phyloP scores from a whole-genome alignment of 805 yeast genomes.

The Phaffomyces antillensis region DNA sequence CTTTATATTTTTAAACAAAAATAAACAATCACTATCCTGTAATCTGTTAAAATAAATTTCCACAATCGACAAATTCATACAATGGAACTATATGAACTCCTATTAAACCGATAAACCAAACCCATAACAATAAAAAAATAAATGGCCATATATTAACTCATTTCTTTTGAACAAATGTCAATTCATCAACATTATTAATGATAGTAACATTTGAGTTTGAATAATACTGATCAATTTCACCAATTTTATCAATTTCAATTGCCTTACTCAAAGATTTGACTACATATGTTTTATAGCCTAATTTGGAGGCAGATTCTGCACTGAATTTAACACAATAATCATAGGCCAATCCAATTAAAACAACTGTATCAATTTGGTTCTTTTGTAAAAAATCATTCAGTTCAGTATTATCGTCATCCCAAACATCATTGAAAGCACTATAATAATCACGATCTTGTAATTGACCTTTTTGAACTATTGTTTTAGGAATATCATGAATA shows the following conservation, averaged over 20 bases:
- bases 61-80: no score
- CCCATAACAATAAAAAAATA: not conserved
- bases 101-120: not conserved
- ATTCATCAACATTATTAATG: slow-evolving; percentile 12
- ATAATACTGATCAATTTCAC: slow-evolving; percentile 30
- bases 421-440: slow-evolving; percentile 77
- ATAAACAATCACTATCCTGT: no score
- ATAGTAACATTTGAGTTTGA: slow-evolving; percentile 27
- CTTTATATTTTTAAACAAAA: not conserved
- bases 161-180: slow-evolving; percentile 1
- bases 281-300: slow-evolving; percentile 62
- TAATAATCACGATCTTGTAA: slow-evolving; percentile 73
- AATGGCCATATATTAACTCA: not conserved
- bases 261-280: slow-evolving; percentile 49
- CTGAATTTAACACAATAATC: slow-evolving; percentile 82
- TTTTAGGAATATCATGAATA: slow-evolving; percentile 28
- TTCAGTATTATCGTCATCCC: slow-evolving; percentile 68
- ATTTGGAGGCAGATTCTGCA: slow-evolving; percentile 55
- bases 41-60: no score
- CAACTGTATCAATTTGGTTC: slow-evolving; percentile 50
- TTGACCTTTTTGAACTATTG: slow-evolving; percentile 64
- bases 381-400: slow-evolving; percentile 41
- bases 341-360: slow-evolving; percentile 75
- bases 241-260: slow-evolving; percentile 39
- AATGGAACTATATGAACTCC: no score